phyloP scores from a whole-genome alignment of 805 yeast species.

The Priceomyces castillae region DNA sequence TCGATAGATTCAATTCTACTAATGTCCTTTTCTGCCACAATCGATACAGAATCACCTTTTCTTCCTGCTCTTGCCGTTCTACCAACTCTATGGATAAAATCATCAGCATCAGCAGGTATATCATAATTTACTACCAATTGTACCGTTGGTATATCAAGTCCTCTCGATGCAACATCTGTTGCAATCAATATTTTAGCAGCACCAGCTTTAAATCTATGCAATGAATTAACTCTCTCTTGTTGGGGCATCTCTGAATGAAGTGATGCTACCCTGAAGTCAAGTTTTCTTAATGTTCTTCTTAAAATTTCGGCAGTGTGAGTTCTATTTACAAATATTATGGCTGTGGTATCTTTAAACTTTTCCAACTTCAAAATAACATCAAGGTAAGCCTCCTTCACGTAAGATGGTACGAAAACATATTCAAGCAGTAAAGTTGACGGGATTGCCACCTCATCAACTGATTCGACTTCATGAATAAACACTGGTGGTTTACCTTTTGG shows the following conservation, averaged over 20 bases:
- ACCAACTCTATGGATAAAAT: conserved; percentile 95
- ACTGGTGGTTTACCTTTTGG: conserved; percentile 55
- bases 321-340: conserved; percentile 87
- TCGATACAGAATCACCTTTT: conserved; percentile 75
- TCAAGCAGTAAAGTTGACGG: conserved; percentile 67
- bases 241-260: conserved; percentile 95
- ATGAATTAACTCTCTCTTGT: conserved; percentile 81
- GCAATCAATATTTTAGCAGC: conserved; percentile 93
- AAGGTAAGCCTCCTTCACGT: conserved; percentile 87
- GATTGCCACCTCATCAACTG: conserved; percentile 71
- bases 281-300: conserved; percentile 66
- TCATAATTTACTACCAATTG: conserved; percentile 89
- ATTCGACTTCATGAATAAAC: conserved; percentile 72
- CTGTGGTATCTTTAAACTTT: conserved; percentile 62
- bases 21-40: conserved; percentile 85
- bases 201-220: conserved; percentile 90
- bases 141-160: conserved; percentile 92
- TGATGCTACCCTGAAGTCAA: conserved; percentile 82
- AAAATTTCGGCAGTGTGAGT: conserved; percentile 87
- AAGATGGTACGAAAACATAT: conserved; percentile 77
- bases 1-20: conserved; percentile 81
- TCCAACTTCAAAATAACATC: conserved; percentile 64
- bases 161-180: conserved; percentile 97
- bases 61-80: conserved; percentile 99
- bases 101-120: conserved; percentile 94